Evolutionary conservation across 202 grass and related monocot genomes (phyloP).

Genomic region (Miscanthus sacchariflorus): DNA sequence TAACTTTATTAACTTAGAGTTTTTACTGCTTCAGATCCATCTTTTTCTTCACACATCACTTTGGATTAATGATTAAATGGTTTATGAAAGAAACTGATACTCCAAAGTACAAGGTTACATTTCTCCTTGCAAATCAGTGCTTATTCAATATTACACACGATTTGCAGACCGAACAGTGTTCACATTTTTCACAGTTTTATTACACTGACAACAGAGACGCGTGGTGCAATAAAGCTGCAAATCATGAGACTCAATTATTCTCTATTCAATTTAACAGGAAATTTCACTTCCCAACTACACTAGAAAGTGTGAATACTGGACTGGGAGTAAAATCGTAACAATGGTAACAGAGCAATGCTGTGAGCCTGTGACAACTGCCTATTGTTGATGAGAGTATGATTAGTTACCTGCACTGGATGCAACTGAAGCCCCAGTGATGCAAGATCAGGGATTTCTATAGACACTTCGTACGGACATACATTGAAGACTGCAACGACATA

Average conservation of each 20-base stretch:
- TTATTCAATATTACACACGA: not conserved
- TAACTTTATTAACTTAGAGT: not conserved
- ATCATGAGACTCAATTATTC: not conserved
- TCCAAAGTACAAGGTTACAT: too few species aligned
- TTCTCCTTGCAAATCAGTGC: not conserved
- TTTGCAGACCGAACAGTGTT: not conserved
- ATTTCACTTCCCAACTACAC: not conserved
- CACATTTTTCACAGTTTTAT: not conserved
- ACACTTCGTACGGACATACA: slow-evolving; percentile 65
- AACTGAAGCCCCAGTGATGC: slow-evolving; percentile 64
- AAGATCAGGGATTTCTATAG: slow-evolving; percentile 61
- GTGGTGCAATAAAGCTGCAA: not conserved
- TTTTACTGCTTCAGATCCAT: not conserved
- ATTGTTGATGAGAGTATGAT: not conserved
- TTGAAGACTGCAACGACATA: slow-evolving; percentile 72
- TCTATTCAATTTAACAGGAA: not conserved
- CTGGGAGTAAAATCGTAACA: not conserved
- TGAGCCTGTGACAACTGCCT: not conserved
- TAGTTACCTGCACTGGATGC: slow-evolving; percentile 83
- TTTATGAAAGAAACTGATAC: not conserved
- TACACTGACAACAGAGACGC: too few species aligned
- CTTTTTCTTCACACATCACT: not conserved
- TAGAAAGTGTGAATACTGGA: not conserved
- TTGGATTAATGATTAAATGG: not conserved
- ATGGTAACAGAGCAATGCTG: not conserved